phyloP scores from a whole-genome alignment of 1,284 basidiomycete genomes.

The Ceratobasidium papillatum region DNA sequence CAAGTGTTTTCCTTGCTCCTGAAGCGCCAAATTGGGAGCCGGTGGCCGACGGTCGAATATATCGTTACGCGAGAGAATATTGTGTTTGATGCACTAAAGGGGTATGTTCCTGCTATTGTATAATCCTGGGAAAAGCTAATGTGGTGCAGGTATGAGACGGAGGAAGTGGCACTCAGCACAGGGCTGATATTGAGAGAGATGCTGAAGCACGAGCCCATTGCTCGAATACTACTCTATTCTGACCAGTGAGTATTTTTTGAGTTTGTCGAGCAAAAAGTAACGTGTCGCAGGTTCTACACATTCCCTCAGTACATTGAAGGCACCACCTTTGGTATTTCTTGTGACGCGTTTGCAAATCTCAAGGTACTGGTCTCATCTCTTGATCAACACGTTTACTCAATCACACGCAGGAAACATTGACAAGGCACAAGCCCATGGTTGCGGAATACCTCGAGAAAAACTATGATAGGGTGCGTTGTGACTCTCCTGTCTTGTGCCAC shows the following conservation, averaged over 20 bases:
- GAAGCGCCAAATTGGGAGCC: constrained; percentile 90
- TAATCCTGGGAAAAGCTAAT: not conserved
- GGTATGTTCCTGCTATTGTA: constrained; percentile 54
- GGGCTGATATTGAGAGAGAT: constrained; percentile 99
- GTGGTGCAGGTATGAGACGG: constrained; percentile 78
- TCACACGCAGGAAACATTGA: constrained; percentile 75
- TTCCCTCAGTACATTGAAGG: constrained; percentile 98
- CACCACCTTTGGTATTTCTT: constrained; percentile 97
- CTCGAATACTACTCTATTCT: constrained; percentile 90
- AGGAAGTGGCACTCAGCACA: constrained; percentile 95
- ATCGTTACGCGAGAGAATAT: constrained; percentile 86
- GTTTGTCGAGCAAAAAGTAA: not conserved
- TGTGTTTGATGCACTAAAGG: constrained; percentile 86
- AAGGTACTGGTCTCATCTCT: constrained; percentile 59
- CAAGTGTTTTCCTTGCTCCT: constrained; percentile 98
- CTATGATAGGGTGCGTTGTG: constrained; percentile 84
- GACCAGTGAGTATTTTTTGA: constrained; percentile 74
- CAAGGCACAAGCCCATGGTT: constrained; percentile 96
- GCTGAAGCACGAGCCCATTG: constrained; percentile 91
- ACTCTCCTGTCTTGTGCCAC: not conserved
- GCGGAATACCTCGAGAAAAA: constrained; percentile 95
- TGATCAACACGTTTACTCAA: not conserved
- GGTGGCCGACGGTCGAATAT: constrained; percentile 96
- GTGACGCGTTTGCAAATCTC: constrained; percentile 96
- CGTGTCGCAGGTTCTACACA: constrained; percentile 83